Evolutionary conservation across 345 rosid genomes (phyloP).

Genomic region (Cardiospermum halicacabum): DNA sequence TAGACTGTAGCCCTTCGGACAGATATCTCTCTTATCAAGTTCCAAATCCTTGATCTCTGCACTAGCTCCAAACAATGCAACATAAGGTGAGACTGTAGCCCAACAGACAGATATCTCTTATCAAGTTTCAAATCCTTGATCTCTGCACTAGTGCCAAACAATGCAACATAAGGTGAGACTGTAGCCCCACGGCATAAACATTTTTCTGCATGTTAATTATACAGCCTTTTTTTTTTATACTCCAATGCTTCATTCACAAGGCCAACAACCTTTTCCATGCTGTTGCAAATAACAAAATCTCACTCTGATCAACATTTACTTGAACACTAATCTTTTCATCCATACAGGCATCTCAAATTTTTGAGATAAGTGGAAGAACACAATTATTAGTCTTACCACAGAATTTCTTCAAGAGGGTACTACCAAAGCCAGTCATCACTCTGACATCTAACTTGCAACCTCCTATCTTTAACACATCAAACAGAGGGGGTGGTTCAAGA

Average conservation of each 20-base stretch:
- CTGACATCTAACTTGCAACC: constrained; percentile 48
- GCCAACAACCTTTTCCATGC: constrained; percentile 49
- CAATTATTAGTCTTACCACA: constrained; percentile 64
- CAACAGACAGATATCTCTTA: constrained; percentile 54
- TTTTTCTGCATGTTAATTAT: constrained; percentile 72
- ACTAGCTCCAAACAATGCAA: too few relatives aligned
- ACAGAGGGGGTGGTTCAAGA: constrained; percentile 66
- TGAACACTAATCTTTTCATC: constrained; percentile 62
- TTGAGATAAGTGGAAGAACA: constrained; percentile 54
- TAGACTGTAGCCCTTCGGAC: too few relatives aligned
- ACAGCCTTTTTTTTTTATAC: constrained; percentile 57
- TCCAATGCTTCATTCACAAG: constrained; percentile 51
- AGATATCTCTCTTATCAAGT: too few relatives aligned
- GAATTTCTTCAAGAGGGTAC: constrained; percentile 50
- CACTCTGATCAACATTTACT: constrained; percentile 58
- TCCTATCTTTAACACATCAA: constrained; percentile 52
- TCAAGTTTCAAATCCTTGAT: constrained; percentile 84
- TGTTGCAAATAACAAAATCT: constrained; percentile 52
- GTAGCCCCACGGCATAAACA: constrained; percentile 53
- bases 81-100: too few relatives aligned
- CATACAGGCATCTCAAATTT: constrained; percentile 38
- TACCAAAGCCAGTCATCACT: constrained; percentile 56
- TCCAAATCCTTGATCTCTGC: too few relatives aligned
- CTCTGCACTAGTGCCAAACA: constrained; percentile 86
- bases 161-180: constrained; percentile 50